Base-by-base conservation (phyloP, 2,329 filamentous ascomycete genomes). In the Fusarium nygamai region DNA sequence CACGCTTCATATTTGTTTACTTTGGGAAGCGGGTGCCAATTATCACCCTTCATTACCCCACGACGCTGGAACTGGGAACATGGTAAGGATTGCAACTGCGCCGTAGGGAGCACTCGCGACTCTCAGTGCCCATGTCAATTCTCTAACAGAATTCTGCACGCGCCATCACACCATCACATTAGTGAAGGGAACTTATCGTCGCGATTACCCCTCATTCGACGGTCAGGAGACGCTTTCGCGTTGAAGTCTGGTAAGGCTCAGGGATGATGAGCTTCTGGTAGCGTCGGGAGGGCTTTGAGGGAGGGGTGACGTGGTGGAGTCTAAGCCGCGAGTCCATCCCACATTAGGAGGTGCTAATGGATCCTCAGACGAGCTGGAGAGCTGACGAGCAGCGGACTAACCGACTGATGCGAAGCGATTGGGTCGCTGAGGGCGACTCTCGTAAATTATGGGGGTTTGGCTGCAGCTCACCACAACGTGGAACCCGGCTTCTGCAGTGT, bases 111-210 rank as follows among this genome's bases (percentile, higher is more conserved):
- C n/a, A 64, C 59, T 57, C 65, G 27, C 47, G 63, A 47, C 62
- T 56, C 51, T 56, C 53, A 19, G 33, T 60, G 44, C 69, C 77
- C 76, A 69, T 69, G 75, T 62, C 46, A 46, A 56, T 65, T 76
- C 72, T 79, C 76, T 79, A 77, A 80, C 78, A 61, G 67, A 60
- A 65, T 73, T 61, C 76, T 78, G 78, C 72, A 74, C 69, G 67
- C 76, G 67, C 70, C 72, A 79, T 77, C 75, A 78, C 73, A 74
- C 72, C 67, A 73, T 73, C 66, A 72, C 66, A 59, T 51, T 66
- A 48, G 31, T 43, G 60, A 67, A 67, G 59, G 27, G 47, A 38
- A 56, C 48, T 69, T 57, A 57, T 57, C 66, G 67, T 68, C 59
- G 51, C 77, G 57, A 69, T 72, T 75, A 76, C 76, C 77, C 78